Evolutionary conservation across 2,329 filamentous ascomycete genomes (phyloP).

Genomic region (Cryphonectria nitschkei): DNA sequence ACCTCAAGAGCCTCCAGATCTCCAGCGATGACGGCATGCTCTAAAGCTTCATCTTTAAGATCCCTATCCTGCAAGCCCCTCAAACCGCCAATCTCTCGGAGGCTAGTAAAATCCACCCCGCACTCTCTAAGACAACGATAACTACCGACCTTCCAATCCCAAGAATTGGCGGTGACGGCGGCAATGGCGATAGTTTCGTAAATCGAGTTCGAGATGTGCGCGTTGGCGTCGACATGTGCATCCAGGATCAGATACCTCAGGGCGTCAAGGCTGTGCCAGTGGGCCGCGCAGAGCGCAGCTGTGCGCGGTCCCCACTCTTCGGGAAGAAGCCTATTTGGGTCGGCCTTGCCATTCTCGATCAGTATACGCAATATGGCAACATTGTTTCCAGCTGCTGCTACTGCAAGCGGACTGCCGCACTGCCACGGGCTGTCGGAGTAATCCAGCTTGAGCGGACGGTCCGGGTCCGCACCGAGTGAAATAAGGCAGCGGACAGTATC

Average conservation of each 20-base stretch:
- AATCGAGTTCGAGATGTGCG: not conserved
- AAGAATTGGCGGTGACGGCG: not conserved
- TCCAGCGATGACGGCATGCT: accelerated
- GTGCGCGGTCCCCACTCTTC: not conserved
- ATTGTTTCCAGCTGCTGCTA: not conserved
- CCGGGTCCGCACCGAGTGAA: not conserved
- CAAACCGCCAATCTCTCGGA: not conserved
- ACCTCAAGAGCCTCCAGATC: not conserved
- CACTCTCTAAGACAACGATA: not conserved
- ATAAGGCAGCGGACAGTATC: not conserved
- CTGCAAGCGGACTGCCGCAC: not conserved
- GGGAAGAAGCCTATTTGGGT: not conserved
- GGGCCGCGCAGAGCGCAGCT: not conserved
- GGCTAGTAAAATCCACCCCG: not conserved
- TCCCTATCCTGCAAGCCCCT: not conserved
- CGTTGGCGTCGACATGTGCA: not conserved
- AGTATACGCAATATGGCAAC: not conserved
- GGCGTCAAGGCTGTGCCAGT: not conserved
- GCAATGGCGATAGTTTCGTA: not conserved
- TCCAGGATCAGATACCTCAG: slow-evolving; percentile 1
- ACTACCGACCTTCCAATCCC: not conserved
- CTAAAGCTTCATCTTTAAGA: not conserved
- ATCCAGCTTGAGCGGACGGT: not conserved
- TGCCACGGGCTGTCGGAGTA: too few species aligned
- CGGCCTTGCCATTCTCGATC: not conserved